phyloP scores from a whole-genome alignment of 2,329 filamentous ascomycete genomes.

The Alternaria alternata region DNA sequence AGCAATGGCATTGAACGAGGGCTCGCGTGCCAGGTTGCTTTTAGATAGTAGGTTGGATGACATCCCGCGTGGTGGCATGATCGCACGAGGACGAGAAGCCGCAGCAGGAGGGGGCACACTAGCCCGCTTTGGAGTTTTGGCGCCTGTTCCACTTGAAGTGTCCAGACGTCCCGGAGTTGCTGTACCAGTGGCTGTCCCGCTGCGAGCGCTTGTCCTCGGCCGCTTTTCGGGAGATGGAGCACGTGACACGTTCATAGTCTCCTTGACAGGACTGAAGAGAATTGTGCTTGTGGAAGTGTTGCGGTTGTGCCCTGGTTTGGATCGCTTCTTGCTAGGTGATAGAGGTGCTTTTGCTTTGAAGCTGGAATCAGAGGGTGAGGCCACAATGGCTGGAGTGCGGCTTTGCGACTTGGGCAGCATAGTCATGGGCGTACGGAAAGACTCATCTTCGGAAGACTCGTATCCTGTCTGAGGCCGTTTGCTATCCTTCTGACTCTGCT shows the following conservation, averaged over 20 bases:
- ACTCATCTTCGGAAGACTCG: slow-evolving; percentile 52
- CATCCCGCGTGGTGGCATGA: slow-evolving; percentile 59
- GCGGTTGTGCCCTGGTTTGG: slow-evolving; percentile 67
- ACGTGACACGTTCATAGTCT: slow-evolving; percentile 49
- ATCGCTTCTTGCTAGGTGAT: slow-evolving; percentile 40
- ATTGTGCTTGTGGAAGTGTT: slow-evolving; percentile 85
- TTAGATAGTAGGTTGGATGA: slow-evolving; percentile 63
- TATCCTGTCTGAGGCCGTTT: slow-evolving; percentile 33
- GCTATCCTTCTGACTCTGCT: slow-evolving; percentile 40
- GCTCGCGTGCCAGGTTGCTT: slow-evolving; percentile 57
- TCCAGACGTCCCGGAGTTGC: slow-evolving; percentile 43
- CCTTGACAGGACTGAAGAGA: slow-evolving; percentile 73
- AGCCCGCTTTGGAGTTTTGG: slow-evolving; percentile 56
- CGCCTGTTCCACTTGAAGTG: slow-evolving; percentile 31
- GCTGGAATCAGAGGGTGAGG: slow-evolving; percentile 43
- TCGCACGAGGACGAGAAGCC: slow-evolving; percentile 41
- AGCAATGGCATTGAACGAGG: slow-evolving; percentile 69
- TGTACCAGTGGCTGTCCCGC: slow-evolving; percentile 43
- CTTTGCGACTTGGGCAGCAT: slow-evolving; percentile 38
- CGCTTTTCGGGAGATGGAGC: slow-evolving; percentile 42
- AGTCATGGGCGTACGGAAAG: slow-evolving; percentile 55
- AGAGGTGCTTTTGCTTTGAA: slow-evolving; percentile 42
- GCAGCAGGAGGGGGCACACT: slow-evolving; percentile 31
- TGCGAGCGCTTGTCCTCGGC: slow-evolving; percentile 41
- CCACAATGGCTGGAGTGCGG: slow-evolving; percentile 29